Percentiles rank a stretch among this genome's conserved stretches.
These are phyloP conservation scores for Aspergillus calidoustus DNA, from an alignment of 2,329 filamentous ascomycete species.

Conservation along the genomic window DNA sequence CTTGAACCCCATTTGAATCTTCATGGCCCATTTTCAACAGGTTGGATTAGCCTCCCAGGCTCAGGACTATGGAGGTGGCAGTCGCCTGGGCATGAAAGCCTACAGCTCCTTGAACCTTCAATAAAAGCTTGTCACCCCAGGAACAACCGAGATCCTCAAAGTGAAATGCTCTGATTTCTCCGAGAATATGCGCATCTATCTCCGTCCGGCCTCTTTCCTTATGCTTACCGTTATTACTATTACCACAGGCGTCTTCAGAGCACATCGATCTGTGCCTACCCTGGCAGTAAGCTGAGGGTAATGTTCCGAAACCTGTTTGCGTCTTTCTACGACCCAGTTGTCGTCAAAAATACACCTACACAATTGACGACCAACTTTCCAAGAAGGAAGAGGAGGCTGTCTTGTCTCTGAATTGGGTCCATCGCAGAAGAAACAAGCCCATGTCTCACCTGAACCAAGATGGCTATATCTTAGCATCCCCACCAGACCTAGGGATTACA, in stretches of 20 bases:
- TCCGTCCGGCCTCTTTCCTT: background rate
- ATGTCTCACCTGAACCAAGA: constrained; percentile 23
- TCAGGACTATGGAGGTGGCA: too few species aligned
- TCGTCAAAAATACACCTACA: background rate
- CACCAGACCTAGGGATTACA: constrained; percentile 16
- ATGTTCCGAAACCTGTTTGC: background rate
- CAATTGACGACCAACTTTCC: too few species aligned
- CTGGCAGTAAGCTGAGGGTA: background rate
- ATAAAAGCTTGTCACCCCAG: background rate
- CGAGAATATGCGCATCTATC: background rate
- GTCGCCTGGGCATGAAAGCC: too few species aligned
- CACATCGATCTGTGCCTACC: background rate
- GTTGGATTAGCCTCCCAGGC: too few species aligned
- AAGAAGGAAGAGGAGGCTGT: background rate
- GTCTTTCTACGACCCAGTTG: background rate
- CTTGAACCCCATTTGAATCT: too few species aligned
- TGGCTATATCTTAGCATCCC: constrained; percentile 22
- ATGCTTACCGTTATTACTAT: background rate
- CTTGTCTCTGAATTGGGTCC: constrained; percentile 11
- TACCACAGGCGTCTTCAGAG: background rate
- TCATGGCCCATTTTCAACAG: too few species aligned
- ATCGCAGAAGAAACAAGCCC: constrained; percentile 15
- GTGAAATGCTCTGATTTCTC: background rate
- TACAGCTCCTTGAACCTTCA: background rate
- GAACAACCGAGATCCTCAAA: background rate